Conservation (phyloP, 1,284 basidiomycete genomes). For the Irpex rosettiformis region DNA sequence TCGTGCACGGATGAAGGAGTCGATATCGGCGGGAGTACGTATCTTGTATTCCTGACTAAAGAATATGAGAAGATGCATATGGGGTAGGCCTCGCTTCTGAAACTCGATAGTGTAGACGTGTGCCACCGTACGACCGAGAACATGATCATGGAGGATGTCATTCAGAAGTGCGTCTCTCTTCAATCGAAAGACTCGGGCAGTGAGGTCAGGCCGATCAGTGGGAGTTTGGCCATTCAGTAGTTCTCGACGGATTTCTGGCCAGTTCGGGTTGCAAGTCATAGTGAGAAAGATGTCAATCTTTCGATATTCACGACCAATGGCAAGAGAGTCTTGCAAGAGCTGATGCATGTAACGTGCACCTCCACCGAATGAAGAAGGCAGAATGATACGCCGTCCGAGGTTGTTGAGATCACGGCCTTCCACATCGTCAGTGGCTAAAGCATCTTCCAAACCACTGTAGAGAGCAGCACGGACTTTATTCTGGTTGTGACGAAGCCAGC, state of each 20-base stretch:
- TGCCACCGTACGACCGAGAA: conserved; percentile 32
- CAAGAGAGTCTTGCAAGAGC: conserved; percentile 42
- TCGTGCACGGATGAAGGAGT: conserved; percentile 37
- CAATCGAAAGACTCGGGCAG: conserved; percentile 40
- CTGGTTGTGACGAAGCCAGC: conserved; percentile 33
- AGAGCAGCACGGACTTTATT: conserved; percentile 32
- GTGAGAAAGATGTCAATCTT: conserved; percentile 44
- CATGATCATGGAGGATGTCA: conserved; percentile 31
- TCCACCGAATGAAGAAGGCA: conserved; percentile 40
- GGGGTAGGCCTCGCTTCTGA: conserved; percentile 47
- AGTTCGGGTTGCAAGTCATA: conserved; percentile 43
- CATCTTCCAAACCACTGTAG: conserved; percentile 37
- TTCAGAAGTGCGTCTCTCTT: conserved; percentile 37
- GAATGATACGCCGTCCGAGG: conserved; percentile 33
- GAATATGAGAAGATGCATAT: conserved; percentile 43
- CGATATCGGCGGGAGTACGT: conserved; percentile 31
- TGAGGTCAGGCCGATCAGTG: conserved; percentile 42
- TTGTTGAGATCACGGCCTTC: conserved; percentile 25
- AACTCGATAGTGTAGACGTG: conserved; percentile 46
- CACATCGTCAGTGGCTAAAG: conserved; percentile 13
- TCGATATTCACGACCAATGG: conserved; percentile 31
- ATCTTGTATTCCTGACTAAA: conserved; percentile 30
- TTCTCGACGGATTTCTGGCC: conserved; percentile 39
- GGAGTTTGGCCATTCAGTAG: conserved; percentile 37
- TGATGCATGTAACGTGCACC: conserved; percentile 40